phyloP scores from a whole-genome alignment of 1,284 basidiomycete species.

The Puccinia hordei region DNA sequence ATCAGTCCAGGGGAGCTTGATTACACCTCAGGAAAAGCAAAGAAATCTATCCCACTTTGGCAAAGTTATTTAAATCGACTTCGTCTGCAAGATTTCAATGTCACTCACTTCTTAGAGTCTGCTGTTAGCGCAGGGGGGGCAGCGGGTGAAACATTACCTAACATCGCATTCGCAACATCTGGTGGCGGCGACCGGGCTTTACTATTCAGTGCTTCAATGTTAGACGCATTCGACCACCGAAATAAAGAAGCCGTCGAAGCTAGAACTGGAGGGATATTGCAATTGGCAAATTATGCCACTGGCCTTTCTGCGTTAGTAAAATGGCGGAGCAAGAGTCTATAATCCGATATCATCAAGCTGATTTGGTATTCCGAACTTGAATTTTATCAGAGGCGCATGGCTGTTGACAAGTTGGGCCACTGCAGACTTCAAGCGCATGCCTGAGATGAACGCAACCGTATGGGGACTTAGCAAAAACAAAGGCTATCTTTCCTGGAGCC shows the following conservation, averaged over 20 bases:
- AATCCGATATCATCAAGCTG: neutral
- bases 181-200: conserved; percentile 43
- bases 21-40: conserved; percentile 36
- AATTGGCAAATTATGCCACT: conserved; percentile 50
- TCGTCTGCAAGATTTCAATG: conserved; percentile 36
- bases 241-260: conserved; percentile 42
- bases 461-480: conserved; percentile 40
- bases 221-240: conserved; percentile 41
- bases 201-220: conserved; percentile 26
- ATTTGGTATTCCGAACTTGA: neutral
- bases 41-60: conserved; percentile 31
- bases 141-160: conserved; percentile 30
- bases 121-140: neutral
- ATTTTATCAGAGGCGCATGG: conserved; percentile 32
- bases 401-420: conserved; percentile 45
- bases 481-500: conserved; percentile 35
- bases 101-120: conserved; percentile 34
- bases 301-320: conserved; percentile 42
- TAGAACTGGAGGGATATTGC: conserved; percentile 34
- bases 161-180: conserved; percentile 45
- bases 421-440: conserved; percentile 36
- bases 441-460: conserved; percentile 33
- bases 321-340: neutral
- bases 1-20: conserved; percentile 31
- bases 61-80: conserved; percentile 16